Evolutionary conservation across 1,284 basidiomycete species (phyloP).

Genomic region (Calocybe gambosa): DNA sequence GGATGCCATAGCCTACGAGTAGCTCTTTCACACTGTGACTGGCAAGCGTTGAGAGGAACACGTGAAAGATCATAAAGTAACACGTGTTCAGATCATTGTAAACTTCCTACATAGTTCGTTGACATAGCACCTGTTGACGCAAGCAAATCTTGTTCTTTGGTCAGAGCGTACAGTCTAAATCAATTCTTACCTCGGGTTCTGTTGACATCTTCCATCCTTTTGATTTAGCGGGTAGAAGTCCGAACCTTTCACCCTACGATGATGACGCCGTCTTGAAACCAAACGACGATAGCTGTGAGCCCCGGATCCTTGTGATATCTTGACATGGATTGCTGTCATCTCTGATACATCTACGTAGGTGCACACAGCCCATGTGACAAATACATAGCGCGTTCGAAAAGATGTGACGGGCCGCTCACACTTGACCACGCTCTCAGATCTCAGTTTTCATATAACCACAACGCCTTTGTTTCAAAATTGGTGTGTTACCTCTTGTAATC

Average conservation of each 20-base stretch:
- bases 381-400: not conserved
- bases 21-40: too few species aligned
- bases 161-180: not conserved
- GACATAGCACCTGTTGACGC: too few species aligned
- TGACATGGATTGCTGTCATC: not conserved
- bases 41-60: not conserved
- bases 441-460: too few species aligned
- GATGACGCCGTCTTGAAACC: not conserved
- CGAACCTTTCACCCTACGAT: not conserved
- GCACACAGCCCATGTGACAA: not conserved
- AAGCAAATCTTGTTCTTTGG: too few species aligned
- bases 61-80: not conserved
- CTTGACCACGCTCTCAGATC: too few species aligned
- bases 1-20: constrained; percentile 48
- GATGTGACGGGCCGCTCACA: not conserved
- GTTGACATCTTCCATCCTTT: not conserved
- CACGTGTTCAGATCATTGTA: not conserved
- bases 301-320: not conserved
- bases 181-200: not conserved
- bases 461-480: not conserved
- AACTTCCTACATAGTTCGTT: too few species aligned
- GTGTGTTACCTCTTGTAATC: too few species aligned
- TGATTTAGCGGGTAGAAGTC: not conserved
- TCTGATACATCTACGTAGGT: not conserved
- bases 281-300: not conserved